These are phyloP conservation scores for Nothomitra cinnamomea DNA, from an alignment of 2,329 filamentous ascomycete genomes.

Conservation along the genomic window DNA sequence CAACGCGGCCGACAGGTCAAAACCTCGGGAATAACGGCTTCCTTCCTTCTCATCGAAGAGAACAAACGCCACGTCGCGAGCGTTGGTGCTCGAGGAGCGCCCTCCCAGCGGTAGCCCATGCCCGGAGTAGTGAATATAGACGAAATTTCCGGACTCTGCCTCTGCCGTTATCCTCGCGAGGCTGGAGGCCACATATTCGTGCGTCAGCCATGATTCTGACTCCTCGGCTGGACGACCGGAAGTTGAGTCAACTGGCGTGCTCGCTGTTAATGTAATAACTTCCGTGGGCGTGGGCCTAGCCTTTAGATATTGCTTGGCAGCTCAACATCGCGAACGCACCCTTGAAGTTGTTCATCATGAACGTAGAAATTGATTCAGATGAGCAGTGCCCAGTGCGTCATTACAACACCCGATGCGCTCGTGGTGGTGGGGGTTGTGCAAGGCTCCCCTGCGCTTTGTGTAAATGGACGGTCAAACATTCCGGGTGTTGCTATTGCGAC, in stretches of 20 bases:
- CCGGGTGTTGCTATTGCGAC: no score
- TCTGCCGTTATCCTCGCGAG: constrained; percentile 7
- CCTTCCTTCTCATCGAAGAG: background rate
- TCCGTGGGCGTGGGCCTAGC: background rate
- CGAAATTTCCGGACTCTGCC: constrained; percentile 8
- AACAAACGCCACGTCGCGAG: background rate
- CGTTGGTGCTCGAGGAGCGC: background rate
- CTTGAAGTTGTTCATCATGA: background rate
- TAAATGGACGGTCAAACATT: no score
- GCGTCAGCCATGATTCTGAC: constrained; percentile 9
- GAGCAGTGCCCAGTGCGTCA: background rate
- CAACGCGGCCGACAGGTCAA: background rate
- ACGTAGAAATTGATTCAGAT: constrained; percentile 1
- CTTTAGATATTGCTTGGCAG: background rate
- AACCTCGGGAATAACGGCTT: background rate
- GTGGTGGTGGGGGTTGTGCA: background rate
- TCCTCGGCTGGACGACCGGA: constrained; percentile 2
- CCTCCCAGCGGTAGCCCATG: constrained; percentile 5
- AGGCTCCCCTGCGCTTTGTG: no score
- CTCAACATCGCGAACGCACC: background rate
- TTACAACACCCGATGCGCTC: background rate
- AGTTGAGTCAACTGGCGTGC: background rate
- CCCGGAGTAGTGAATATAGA: constrained; percentile 14
- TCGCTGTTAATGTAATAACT: background rate
- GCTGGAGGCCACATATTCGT: constrained; percentile 8